These are phyloP conservation scores for Zelopaecilomyces penicillatus DNA, from an alignment of 2,329 filamentous ascomycete species.

Conservation along the genomic window DNA sequence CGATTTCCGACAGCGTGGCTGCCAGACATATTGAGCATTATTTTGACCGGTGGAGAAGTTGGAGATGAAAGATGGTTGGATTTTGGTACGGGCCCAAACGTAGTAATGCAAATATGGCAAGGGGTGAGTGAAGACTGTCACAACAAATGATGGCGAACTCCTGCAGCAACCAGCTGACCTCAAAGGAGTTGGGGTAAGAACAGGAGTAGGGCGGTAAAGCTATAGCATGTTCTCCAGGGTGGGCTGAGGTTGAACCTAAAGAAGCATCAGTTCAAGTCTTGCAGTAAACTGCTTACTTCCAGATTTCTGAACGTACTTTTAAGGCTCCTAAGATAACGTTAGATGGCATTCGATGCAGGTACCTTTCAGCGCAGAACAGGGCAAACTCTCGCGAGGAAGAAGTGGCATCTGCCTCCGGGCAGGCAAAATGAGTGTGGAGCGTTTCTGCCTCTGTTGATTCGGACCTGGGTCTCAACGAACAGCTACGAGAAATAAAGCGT, in stretches of 20 bases:
- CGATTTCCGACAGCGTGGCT: constrained; percentile 70
- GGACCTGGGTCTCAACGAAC: constrained; percentile 22
- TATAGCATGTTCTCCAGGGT: constrained; percentile 28
- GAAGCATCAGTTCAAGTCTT: constrained; percentile 13
- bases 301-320: too few species aligned
- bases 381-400: constrained; percentile 21
- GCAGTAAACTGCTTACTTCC: too few species aligned
- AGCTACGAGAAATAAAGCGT: too few species aligned
- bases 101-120: too few species aligned
- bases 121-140: constrained; percentile 12
- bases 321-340: too few species aligned
- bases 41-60: constrained; percentile 12
- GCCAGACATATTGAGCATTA: constrained; percentile 57
- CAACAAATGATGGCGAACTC: constrained; percentile 38
- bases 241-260: constrained; percentile 15
- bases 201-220: constrained; percentile 18
- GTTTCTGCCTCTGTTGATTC: constrained; percentile 20
- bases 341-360: too few species aligned
- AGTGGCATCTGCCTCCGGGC: constrained; percentile 31
- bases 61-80: too few species aligned
- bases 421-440: constrained; percentile 22
- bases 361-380: constrained; percentile 22
- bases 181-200: constrained; percentile 56
- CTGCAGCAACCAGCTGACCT: constrained; percentile 80
- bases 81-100: too few species aligned